Evolutionary conservation across 306 rosid genomes (phyloP), one percentile per base, ranked within the genome.

Genomic region (Elaeagnus macrophylla): DNA sequence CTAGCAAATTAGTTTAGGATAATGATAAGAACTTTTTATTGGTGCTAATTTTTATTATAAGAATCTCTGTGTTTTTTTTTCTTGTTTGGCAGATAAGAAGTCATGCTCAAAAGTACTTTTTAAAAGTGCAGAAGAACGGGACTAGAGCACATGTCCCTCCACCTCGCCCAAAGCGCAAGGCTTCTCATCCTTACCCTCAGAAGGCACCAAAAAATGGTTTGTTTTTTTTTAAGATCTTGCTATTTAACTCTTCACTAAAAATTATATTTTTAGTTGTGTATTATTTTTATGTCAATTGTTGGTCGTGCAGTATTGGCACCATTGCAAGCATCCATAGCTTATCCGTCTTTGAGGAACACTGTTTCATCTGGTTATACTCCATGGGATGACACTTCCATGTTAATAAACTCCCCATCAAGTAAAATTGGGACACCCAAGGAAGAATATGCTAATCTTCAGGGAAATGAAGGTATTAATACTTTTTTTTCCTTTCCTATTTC

Each of bases 61-160:
- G 56, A 51, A 40, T n/a, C 14, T 38, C 37, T 19, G 32, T 35
- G 39, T 35, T 55, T 57, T 18, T n/a, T n/a, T n/a, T n/a, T n/a
- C n/a, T n/a, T n/a, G n/a, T n/a, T n/a, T n/a, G n/a, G n/a, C 85
- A 89, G 97, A 89, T 89, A 64, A 73, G 97, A 49, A 89, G 95
- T 73, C 97, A 89, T 62, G 95, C 97, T 43, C 97, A 89, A 70
- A 89, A 85, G 49, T 89, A 89, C 67, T 89, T 89, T 68, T 72
- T 85, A 77, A 85, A 89, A 66, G 95, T 89, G 53, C 97, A 89
- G 54, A 85, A 85, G 82, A 89, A 79, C 54, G 95, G 93, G 54
- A 75, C 95, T 7, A 39, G 72, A 1, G 97, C 94, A 10, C 97
- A 89, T 61, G 97, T 89, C 36, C 97, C 97, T 80, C 97, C 97